phyloP scores from a whole-genome alignment of 306 rosid species.

The Vicia villosa region DNA sequence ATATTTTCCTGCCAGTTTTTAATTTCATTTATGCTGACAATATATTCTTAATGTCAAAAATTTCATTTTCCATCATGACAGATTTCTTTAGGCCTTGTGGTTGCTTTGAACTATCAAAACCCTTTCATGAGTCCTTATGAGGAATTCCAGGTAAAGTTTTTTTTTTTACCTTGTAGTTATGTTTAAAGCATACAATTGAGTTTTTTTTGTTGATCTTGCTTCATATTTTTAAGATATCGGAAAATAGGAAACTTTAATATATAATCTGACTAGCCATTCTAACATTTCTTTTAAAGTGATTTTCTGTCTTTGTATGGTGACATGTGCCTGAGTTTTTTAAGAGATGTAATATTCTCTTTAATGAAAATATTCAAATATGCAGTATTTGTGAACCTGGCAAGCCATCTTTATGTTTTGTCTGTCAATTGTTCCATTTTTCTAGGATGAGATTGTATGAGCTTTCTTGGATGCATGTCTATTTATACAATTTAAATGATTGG shows the following conservation, averaged over 20 bases:
- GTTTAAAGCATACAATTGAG: conserved; percentile 1
- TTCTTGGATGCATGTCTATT: neutral
- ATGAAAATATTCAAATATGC: neutral
- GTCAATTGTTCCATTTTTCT: conserved; percentile 6
- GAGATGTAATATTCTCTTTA: neutral
- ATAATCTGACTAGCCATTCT: neutral
- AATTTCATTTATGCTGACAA: conserved; percentile 15
- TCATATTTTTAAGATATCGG: conserved; percentile 17
- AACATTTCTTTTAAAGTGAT: conserved; percentile 10
- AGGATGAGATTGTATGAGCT: neutral
- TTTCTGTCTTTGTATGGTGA: conserved; percentile 1
- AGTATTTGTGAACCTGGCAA: conserved; percentile 1
- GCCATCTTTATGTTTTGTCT: neutral
- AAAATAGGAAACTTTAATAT: neutral
- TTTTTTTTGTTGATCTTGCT: neutral
- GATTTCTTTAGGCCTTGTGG: conserved; percentile 87
- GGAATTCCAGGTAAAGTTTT: conserved; percentile 84
- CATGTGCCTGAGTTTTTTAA: neutral
- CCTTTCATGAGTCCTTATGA: conserved; percentile 86
- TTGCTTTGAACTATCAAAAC: conserved; percentile 85
- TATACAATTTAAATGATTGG: conserved; percentile 9
- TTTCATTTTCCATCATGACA: conserved; percentile 44
- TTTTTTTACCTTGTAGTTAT: neutral
- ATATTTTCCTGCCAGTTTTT: neutral
- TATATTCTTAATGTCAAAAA: conserved; percentile 28